Evolutionary conservation across 768 basidiomycete species (phyloP).

Genomic region (Podaxis rugospora): DNA sequence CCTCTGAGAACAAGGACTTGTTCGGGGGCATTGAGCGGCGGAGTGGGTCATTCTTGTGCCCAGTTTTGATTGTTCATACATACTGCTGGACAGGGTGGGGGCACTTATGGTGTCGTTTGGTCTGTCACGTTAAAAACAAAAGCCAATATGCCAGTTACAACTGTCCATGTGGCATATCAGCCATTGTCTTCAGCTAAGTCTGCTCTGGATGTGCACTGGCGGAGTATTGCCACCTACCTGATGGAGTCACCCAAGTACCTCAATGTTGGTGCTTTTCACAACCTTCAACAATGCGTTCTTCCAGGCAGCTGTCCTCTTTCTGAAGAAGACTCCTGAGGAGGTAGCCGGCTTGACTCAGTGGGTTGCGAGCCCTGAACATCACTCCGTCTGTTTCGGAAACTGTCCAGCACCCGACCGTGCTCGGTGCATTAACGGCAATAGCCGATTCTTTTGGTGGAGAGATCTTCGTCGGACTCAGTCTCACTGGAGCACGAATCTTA

Average conservation of each 20-base stretch:
- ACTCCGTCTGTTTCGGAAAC: background rate
- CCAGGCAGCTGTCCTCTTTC: slow-evolving; percentile 12
- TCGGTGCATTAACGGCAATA: slow-evolving; percentile 1
- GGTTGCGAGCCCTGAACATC: background rate
- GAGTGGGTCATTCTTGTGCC: slow-evolving; percentile 19
- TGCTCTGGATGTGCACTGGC: slow-evolving; percentile 10
- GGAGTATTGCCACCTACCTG: slow-evolving; percentile 12
- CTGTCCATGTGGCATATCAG: slow-evolving; percentile 8
- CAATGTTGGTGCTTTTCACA: slow-evolving; percentile 12
- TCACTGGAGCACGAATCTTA: slow-evolving; percentile 12
- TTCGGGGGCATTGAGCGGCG: slow-evolving; percentile 42
- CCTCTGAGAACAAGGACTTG: slow-evolving; percentile 34
- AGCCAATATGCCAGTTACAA: slow-evolving; percentile 14
- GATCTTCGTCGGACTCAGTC: slow-evolving; percentile 6
- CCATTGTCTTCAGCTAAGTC: slow-evolving; percentile 1
- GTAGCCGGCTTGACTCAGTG: background rate
- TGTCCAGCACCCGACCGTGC: slow-evolving; percentile 12
- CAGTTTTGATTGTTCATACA: background rate
- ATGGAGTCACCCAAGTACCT: slow-evolving; percentile 12
- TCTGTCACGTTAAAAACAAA: slow-evolving; percentile 16
- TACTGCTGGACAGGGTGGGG: background rate
- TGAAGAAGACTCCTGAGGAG: slow-evolving; percentile 9
- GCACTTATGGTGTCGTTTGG: slow-evolving; percentile 11
- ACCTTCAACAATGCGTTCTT: slow-evolving; percentile 12
- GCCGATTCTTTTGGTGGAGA: slow-evolving; percentile 14